Conservation (phyloP, 2,329 filamentous ascomycete genomes). For the Ilyonectria destructans region DNA sequence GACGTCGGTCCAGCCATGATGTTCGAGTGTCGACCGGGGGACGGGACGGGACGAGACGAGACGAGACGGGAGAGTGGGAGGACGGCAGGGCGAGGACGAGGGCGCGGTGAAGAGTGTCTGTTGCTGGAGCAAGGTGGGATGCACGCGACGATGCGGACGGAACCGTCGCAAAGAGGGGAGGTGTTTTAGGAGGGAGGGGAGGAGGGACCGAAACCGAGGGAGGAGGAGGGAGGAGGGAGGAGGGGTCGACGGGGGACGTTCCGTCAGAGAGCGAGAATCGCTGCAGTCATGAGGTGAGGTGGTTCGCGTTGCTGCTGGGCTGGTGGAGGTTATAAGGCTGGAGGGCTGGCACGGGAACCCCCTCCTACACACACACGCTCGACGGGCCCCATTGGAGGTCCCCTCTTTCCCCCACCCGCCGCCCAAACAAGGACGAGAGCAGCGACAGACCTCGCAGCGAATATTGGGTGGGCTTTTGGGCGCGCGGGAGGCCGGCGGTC, state of each 20-base stretch:
- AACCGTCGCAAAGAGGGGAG: constrained; percentile 17
- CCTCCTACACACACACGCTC: background rate
- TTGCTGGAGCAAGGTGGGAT: constrained; percentile 21
- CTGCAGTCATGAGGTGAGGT: constrained; percentile 47
- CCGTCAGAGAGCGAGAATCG: constrained; percentile 47
- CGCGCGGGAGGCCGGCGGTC: constrained; percentile 19
- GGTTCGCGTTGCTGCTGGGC: constrained; percentile 32
- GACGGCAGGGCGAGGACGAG: constrained; percentile 7
- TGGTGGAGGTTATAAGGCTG: constrained; percentile 36
- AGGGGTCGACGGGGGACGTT: constrained; percentile 38
- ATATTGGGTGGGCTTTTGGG: background rate
- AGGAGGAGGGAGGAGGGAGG: constrained; percentile 26
- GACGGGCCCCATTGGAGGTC: constrained; percentile 4
- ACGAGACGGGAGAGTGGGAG: constrained; percentile 16
- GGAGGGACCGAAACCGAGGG: constrained; percentile 7
- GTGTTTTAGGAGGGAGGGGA: constrained; percentile 6
- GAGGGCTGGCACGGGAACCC: constrained; percentile 15
- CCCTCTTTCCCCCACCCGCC: constrained; percentile 6
- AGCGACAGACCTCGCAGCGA: background rate
- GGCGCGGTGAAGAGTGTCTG: constrained; percentile 7
- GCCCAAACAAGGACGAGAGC: background rate
- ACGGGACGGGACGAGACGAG: constrained; percentile 15
- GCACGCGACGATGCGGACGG: constrained; percentile 29
- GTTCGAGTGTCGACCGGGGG: constrained; percentile 35
- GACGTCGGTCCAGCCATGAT: constrained; percentile 72